phyloP scores from a whole-genome alignment of 805 yeast species.

The Zygosaccharomyces siamensis region DNA sequence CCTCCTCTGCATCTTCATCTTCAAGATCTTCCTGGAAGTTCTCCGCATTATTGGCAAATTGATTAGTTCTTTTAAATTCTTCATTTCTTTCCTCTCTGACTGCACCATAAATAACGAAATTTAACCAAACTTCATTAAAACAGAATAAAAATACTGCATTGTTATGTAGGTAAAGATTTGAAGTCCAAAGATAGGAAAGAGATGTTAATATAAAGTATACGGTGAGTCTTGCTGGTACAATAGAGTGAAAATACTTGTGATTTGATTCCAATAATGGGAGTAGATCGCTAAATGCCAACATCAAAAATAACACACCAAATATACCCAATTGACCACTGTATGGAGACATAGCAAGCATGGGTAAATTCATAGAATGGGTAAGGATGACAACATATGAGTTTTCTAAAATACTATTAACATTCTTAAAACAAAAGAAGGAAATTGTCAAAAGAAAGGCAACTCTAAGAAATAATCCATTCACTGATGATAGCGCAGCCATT shows the following conservation, averaged over 20 bases:
- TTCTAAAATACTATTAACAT: constrained; percentile 42
- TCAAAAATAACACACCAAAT: constrained; percentile 42
- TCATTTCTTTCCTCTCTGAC: constrained; percentile 59
- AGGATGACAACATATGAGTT: constrained; percentile 47
- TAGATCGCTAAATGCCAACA: constrained; percentile 49
- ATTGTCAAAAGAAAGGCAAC: constrained; percentile 42
- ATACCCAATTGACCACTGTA: constrained; percentile 47
- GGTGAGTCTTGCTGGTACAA: constrained; percentile 54
- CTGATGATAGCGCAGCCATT: constrained; percentile 52
- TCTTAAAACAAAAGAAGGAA: constrained; percentile 45
- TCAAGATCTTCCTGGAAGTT: constrained; percentile 8
- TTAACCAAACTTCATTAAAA: constrained; percentile 66
- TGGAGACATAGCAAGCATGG: constrained; percentile 28
- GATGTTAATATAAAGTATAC: constrained; percentile 47
- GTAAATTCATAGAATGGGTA: constrained; percentile 56
- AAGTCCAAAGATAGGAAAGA: constrained; percentile 44
- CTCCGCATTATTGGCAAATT: constrained; percentile 11
- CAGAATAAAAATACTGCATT: constrained; percentile 55
- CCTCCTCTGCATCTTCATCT: constrained; percentile 6
- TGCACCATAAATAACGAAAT: constrained; percentile 55
- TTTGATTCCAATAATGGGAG: constrained; percentile 51
- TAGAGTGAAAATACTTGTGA: constrained; percentile 48
- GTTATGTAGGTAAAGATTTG: constrained; percentile 47
- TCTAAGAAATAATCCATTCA: constrained; percentile 45
- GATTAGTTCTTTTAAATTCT: constrained; percentile 38